These are phyloP conservation scores for Sordariomycetes sp. DNA, from an alignment of 2,329 filamentous ascomycete genomes.

Conservation along the genomic window DNA sequence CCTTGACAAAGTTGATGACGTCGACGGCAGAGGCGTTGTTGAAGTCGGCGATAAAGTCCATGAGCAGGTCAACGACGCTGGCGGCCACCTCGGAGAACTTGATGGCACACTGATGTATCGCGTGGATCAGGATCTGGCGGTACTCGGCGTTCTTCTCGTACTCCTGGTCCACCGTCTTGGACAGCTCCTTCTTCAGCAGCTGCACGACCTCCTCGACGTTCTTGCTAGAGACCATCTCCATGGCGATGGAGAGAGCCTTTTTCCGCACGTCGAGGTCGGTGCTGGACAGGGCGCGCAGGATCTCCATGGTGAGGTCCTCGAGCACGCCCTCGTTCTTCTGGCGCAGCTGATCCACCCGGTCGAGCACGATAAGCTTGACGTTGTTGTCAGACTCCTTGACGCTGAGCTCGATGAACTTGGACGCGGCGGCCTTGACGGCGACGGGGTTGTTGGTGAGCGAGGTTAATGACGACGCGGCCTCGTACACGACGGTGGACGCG, in stretches of 20 bases:
- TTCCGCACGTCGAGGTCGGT: constrained; percentile 91
- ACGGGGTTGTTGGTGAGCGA: constrained; percentile 93
- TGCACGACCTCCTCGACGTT: constrained; percentile 97
- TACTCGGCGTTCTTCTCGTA: constrained; percentile 98
- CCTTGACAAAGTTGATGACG: constrained; percentile 97
- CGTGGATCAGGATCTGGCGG: constrained; percentile 87
- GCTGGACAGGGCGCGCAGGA: constrained; percentile 86
- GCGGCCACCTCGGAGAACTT: constrained; percentile 97
- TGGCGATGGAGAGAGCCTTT: constrained; percentile 79
- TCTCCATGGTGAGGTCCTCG: constrained; percentile 94
- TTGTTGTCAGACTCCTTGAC: constrained; percentile 99
- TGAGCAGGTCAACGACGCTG: constrained; percentile 89
- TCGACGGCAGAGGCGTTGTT: constrained; percentile 95
- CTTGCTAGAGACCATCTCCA: constrained; percentile 98
- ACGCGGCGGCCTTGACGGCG: constrained; percentile 89
- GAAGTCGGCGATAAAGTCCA: constrained; percentile 99
- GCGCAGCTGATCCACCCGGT: constrained; percentile 80
- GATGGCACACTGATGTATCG: constrained; percentile 97
- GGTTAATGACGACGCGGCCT: constrained; percentile 90
- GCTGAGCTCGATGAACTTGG: constrained; percentile 91
- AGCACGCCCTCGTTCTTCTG: constrained; percentile 83
- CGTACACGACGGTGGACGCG: constrained; percentile 91
- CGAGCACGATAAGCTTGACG: constrained; percentile 95
- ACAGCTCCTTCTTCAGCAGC: constrained; percentile 91
- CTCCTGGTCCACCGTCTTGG: constrained; percentile 95